These are phyloP conservation scores for Collybia sp. DNA, from an alignment of 768 basidiomycete genomes.

Conservation along the genomic window DNA sequence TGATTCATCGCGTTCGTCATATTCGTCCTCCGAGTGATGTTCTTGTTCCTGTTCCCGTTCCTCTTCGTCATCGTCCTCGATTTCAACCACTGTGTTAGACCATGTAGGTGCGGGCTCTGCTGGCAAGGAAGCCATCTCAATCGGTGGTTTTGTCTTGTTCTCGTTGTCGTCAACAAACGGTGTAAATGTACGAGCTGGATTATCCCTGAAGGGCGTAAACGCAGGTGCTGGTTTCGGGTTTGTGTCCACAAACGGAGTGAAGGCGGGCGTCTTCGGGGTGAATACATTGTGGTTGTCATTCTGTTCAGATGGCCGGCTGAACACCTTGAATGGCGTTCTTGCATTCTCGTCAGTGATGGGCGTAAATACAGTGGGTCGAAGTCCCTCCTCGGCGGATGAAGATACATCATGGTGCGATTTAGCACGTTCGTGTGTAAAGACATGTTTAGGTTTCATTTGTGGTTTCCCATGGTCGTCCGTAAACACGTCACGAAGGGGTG, in stretches of 20 bases:
- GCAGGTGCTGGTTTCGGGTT: slow-evolving; percentile 20
- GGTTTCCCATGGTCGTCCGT: slow-evolving; percentile 42
- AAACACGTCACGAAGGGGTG: slow-evolving; percentile 38
- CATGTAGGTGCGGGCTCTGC: slow-evolving; percentile 1
- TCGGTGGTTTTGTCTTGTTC: slow-evolving; percentile 17
- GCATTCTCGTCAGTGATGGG: slow-evolving; percentile 39
- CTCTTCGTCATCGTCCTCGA: slow-evolving; percentile 24
- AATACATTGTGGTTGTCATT: slow-evolving; percentile 34
- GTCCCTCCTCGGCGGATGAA: slow-evolving; percentile 12
- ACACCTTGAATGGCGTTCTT: slow-evolving; percentile 60
- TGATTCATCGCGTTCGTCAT: slow-evolving; percentile 24
- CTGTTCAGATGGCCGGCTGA: slow-evolving; percentile 64
- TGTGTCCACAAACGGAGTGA: slow-evolving; percentile 33
- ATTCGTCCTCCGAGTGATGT: slow-evolving; percentile 24
- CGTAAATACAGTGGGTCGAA: slow-evolving; percentile 25
- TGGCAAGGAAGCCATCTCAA: slow-evolving; percentile 13
- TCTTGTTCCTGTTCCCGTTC: slow-evolving; percentile 22
- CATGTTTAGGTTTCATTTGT: slow-evolving; percentile 25
- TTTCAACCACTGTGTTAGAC: slow-evolving; percentile 18
- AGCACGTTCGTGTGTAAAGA: slow-evolving; percentile 32
- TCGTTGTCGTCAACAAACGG: slow-evolving; percentile 23
- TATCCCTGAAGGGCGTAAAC: slow-evolving; percentile 39
- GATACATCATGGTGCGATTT: slow-evolving; percentile 34
- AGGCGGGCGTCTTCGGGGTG: slow-evolving; percentile 39
- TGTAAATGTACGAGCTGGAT: slow-evolving; percentile 28